A percentile compares a stretch with the other conserved stretches of the same genome.
Conservation (phyloP, 2,329 filamentous ascomycete genomes). For the Sclerotinia borealis region DNA sequence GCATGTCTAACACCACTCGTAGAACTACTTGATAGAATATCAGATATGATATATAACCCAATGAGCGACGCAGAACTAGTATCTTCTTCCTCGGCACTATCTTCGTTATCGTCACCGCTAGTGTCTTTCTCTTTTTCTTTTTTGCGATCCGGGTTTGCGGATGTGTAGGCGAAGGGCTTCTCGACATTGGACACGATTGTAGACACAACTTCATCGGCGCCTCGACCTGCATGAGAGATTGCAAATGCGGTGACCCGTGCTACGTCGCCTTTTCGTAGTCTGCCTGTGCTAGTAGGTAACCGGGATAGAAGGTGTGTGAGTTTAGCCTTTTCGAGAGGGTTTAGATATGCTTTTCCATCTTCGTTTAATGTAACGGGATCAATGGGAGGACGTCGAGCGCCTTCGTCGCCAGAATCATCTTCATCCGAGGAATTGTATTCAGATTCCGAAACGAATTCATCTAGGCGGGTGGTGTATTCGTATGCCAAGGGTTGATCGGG, state of each 20-base stretch:
- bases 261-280: slow-evolving; percentile 76
- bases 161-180: slow-evolving; percentile 66
- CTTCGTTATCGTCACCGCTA: slow-evolving; percentile 36
- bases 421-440: slow-evolving; percentile 86
- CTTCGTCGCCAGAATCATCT: slow-evolving; percentile 57
- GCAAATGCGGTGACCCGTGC: slow-evolving; percentile 83
- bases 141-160: slow-evolving; percentile 55
- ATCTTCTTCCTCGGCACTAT: slow-evolving; percentile 48
- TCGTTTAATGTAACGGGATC: slow-evolving; percentile 27
- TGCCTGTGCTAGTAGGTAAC: slow-evolving; percentile 68
- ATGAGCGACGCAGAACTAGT: slow-evolving; percentile 69
- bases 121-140: slow-evolving; percentile 32
- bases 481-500: slow-evolving; percentile 70
- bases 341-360: slow-evolving; percentile 54
- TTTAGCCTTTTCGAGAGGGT: slow-evolving; percentile 77
- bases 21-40: slow-evolving; percentile 59
- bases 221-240: slow-evolving; percentile 76
- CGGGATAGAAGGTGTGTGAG: slow-evolving; percentile 78
- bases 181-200: slow-evolving; percentile 79
- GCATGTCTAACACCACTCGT: slow-evolving; percentile 59
- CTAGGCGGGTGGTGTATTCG: slow-evolving; percentile 70
- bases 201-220: slow-evolving; percentile 86
- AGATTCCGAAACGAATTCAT: slow-evolving; percentile 75
- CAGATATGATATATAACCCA: slow-evolving; percentile 70
- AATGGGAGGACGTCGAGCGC: slow-evolving; percentile 37